These are phyloP conservation scores for Mycena vulgaris DNA, from an alignment of 768 basidiomycete genomes.

Conservation along the genomic window DNA sequence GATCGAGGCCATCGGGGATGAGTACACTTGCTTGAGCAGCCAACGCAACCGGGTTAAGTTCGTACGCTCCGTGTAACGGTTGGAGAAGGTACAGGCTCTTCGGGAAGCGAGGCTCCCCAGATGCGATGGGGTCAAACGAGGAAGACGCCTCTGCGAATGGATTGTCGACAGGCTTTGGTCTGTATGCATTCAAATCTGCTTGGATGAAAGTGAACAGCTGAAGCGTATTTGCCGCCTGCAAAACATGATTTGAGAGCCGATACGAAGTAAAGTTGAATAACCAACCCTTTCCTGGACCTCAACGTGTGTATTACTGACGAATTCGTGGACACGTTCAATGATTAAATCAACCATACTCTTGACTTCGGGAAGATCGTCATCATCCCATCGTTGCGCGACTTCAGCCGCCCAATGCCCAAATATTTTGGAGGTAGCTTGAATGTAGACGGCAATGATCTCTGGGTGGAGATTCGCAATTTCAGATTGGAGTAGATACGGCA, in stretches of 20 bases:
- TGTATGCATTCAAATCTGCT: slow-evolving; percentile 76
- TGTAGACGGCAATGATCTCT: slow-evolving; percentile 82
- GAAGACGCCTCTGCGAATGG: slow-evolving; percentile 55
- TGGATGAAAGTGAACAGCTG: slow-evolving; percentile 84
- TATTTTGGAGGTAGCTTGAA: slow-evolving; percentile 88
- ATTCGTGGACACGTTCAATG: slow-evolving; percentile 69
- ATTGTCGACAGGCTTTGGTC: slow-evolving; percentile 55
- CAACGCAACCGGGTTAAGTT: slow-evolving; percentile 87
- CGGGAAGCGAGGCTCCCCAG: slow-evolving; percentile 75
- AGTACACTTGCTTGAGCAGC: slow-evolving; percentile 87
- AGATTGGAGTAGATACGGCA: slow-evolving; percentile 78
- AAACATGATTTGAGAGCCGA: slow-evolving; percentile 24
- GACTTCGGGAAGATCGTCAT: slow-evolving; percentile 76
- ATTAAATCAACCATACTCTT: slow-evolving; percentile 76
- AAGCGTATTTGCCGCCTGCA: slow-evolving; percentile 84
- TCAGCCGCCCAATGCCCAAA: slow-evolving; percentile 90
- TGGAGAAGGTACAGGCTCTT: slow-evolving; percentile 91
- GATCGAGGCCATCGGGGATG: slow-evolving; percentile 87
- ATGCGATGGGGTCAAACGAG: slow-evolving; percentile 55
- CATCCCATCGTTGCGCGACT: slow-evolving; percentile 83
- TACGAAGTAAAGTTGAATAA: slow-evolving; percentile 25
- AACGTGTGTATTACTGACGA: slow-evolving; percentile 76
- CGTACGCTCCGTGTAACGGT: slow-evolving; percentile 83
- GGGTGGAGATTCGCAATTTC: slow-evolving; percentile 69
- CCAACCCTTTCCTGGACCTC: slow-evolving; percentile 95